phyloP scores from a whole-genome alignment of 306 rosid species.

The Casuarina equisetifolia region DNA sequence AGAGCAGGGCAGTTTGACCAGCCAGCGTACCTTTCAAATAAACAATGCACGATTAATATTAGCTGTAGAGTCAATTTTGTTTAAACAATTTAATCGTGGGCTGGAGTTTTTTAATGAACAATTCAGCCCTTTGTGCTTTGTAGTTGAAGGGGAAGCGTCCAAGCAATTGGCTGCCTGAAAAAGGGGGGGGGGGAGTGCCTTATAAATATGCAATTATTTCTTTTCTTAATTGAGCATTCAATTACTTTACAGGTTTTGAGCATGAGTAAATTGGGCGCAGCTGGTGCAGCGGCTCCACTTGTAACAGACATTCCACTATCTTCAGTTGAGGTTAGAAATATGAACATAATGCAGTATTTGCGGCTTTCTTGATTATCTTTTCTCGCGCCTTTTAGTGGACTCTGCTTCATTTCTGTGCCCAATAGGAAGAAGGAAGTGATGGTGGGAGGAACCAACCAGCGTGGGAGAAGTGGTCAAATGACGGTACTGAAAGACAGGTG shows the following conservation, averaged over 20 bases:
- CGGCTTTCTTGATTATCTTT: background rate
- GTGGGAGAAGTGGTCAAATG: slow-evolving; percentile 96
- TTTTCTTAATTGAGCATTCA: slow-evolving; percentile 8
- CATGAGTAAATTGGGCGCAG: slow-evolving; percentile 98
- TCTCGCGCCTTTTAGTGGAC: slow-evolving; percentile 2
- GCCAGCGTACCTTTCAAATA: slow-evolving; percentile 16
- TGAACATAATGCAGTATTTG: background rate
- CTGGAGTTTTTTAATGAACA: background rate
- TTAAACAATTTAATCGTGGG: background rate
- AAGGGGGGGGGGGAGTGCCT: no score
- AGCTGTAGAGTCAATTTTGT: background rate
- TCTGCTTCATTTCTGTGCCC: slow-evolving; percentile 12
- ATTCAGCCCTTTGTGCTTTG: background rate
- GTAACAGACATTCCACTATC: slow-evolving; percentile 90
- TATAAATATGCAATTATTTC: background rate
- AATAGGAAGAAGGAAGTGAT: slow-evolving; percentile 75
- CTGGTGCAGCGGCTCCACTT: slow-evolving; percentile 95
- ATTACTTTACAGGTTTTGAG: slow-evolving; percentile 79
- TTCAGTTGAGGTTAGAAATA: slow-evolving; percentile 74
- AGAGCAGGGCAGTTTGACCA: slow-evolving; percentile 10
- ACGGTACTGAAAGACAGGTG: slow-evolving; percentile 84
- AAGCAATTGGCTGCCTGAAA: background rate
- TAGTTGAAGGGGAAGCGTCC: background rate
- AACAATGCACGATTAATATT: background rate
- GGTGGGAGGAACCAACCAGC: slow-evolving; percentile 88